Conservation (phyloP, 805 yeast genomes). For the Wickerhamomyces kurtzmanii region DNA sequence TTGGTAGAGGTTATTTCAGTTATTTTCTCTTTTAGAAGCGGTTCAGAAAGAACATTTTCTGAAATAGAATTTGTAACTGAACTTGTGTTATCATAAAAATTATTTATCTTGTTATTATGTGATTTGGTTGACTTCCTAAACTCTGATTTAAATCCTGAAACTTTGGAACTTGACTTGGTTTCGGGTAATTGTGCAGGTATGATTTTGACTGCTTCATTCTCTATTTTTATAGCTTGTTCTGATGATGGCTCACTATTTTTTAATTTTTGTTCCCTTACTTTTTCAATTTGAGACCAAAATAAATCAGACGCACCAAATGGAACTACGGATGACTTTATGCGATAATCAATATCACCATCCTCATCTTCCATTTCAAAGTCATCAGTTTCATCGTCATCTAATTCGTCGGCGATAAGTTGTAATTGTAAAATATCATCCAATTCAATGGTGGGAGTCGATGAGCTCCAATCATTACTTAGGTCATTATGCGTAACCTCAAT, state of each 20-base stretch:
- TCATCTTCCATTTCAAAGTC: constrained; percentile 22
- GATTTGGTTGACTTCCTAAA: too few relatives aligned
- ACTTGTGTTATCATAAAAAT: background rate
- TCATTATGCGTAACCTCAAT: too few relatives aligned
- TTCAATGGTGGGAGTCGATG: constrained; percentile 21
- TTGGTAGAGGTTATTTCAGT: constrained; percentile 1
- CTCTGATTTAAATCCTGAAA: too few relatives aligned
- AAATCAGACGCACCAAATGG: too few relatives aligned
- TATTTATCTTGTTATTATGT: background rate
- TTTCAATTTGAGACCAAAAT: too few relatives aligned
- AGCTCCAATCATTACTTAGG: constrained; percentile 1
- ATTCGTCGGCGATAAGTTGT: constrained; percentile 43
- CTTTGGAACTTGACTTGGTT: too few relatives aligned
- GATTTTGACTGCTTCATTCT: too few relatives aligned
- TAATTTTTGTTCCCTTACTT: too few relatives aligned
- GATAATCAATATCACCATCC: constrained; percentile 28
- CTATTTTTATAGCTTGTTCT: too few relatives aligned
- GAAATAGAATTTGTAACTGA: background rate
- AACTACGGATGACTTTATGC: too few relatives aligned
- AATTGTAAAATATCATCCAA: constrained; percentile 39
- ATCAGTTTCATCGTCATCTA: constrained; percentile 21
- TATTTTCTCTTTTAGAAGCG: background rate
- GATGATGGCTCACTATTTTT: too few relatives aligned
- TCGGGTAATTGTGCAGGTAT: too few relatives aligned
- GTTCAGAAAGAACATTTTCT: background rate